A percentile compares a stretch with the other conserved stretches of the same genome.
These are phyloP conservation scores for Pholiota microspora DNA, from an alignment of 768 basidiomycete species.

Conservation along the genomic window DNA sequence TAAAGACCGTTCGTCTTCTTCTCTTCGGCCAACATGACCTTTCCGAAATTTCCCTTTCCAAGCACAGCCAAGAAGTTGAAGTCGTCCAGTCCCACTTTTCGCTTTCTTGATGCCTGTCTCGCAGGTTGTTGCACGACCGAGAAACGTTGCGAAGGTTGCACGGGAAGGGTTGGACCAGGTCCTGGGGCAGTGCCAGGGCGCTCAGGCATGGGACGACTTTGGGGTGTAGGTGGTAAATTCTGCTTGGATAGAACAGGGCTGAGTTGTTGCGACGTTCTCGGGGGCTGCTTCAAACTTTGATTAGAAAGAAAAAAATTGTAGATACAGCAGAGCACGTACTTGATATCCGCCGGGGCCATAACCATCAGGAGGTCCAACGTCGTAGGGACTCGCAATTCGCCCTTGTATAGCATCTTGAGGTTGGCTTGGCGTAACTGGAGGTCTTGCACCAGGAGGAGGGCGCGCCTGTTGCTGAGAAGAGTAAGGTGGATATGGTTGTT, in stretches of 20 bases:
- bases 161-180: conserved; percentile 7
- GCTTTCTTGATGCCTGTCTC: conserved; percentile 52
- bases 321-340: conserved; percentile 4
- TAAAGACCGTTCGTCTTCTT: conserved; percentile 86
- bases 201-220: conserved; percentile 27
- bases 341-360: conserved; percentile 34
- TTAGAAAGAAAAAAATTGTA: not conserved
- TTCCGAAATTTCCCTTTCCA: conserved; percentile 99
- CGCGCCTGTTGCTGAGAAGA: conserved; percentile 21
- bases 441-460: conserved; percentile 41
- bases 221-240: conserved; percentile 24
- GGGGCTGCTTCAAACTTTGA: conserved; percentile 9
- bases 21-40: conserved; percentile 99
- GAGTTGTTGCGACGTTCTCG: conserved; percentile 19
- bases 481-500: conserved; percentile 25
- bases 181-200: conserved; percentile 27
- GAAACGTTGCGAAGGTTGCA: conserved; percentile 12
- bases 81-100: conserved; percentile 95
- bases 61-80: conserved; percentile 99
- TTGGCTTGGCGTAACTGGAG: conserved; percentile 43
- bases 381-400: conserved; percentile 25
- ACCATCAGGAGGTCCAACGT: conserved; percentile 27
- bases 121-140: conserved; percentile 33
- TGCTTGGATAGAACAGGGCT: conserved; percentile 23
- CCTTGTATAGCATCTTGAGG: conserved; percentile 36